Evolutionary conservation across 495 filamentous ascomycete species (phyloP), one percentile per base, ranked within the genome.

Genomic region (Astrocystis sublimbata): DNA sequence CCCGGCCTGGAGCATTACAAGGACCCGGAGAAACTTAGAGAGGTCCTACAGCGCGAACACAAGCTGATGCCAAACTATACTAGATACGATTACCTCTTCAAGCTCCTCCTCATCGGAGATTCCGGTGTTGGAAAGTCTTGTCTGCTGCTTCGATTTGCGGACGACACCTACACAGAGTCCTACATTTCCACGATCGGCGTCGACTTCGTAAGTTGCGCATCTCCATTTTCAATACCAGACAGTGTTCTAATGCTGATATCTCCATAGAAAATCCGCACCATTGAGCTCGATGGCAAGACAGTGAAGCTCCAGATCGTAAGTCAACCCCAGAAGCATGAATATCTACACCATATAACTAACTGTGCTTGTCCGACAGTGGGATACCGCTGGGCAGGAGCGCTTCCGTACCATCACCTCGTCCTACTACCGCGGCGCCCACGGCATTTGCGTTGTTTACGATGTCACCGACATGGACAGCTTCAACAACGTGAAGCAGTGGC

Each of bases 401-500:
- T 98, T 98, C 91, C 89, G 96, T 74, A 98, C 94, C 65, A 98
- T 98, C 81, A 98, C 96, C 56, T 97, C 93, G 21, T 98, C 96
- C 57, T 98, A 98, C 87, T 98, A 98, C 83, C 90, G 94, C 73
- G 94, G 85, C 57, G 94, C 94, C 68, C 96, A 98, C 76, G 94
- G 94, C 68, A 98, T 98, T 80, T 98, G 94, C 79, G 94, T 98
- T 56, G 94, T 98, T 73, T 98, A 97, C 83, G 94, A 98, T 86
- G 96, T 98, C 73, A 98, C 94, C 43, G 96, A 98, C 75, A 98
- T 97, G 96, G 96, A 98, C 79, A 96, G 91, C 43, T 98, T 98
- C 91, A 98, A 98, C 86, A 98, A 98, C 81, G 96, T 98, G 68
- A 97, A 98, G 89, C 96, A 98, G 83, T 98, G 94, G 94, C 89